Percentiles rank a stretch among this genome's conserved stretches.
These are phyloP conservation scores for Dittrichia graveolens DNA, from an alignment of 129 eudicot species.

Conservation along the genomic window DNA sequence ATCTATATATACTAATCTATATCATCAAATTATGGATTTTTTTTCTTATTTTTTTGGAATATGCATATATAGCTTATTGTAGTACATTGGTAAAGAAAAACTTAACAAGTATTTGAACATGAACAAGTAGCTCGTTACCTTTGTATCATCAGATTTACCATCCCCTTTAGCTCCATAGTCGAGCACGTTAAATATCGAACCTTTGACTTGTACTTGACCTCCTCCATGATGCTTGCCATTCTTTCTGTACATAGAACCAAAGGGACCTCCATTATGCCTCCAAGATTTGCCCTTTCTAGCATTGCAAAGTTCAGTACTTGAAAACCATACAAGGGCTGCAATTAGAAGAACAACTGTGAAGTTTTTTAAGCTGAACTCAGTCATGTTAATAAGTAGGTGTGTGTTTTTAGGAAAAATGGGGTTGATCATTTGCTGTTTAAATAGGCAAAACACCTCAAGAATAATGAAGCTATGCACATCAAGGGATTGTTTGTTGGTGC, in stretches of 20 bases:
- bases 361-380: constrained; percentile 42
- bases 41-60: not conserved
- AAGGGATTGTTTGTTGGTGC: constrained; percentile 28
- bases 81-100: too few species aligned
- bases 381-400: constrained; percentile 45
- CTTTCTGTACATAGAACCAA: constrained; percentile 45
- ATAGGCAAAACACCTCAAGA: constrained; percentile 42
- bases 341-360: constrained; percentile 46
- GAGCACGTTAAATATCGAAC: constrained; percentile 50
- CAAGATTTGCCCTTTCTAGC: constrained; percentile 62
- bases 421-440: constrained; percentile 45
- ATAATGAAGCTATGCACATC: constrained; percentile 14
- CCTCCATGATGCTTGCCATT: constrained; percentile 44
- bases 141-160: constrained; percentile 68
- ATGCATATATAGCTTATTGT: too few species aligned
- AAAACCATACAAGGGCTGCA: constrained; percentile 48
- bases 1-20: too few species aligned
- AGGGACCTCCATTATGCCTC: constrained; percentile 39
- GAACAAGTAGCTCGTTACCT: too few species aligned
- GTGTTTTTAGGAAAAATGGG: constrained; percentile 28
- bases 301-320: constrained; percentile 50
- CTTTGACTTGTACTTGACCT: constrained; percentile 31
- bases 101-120: too few species aligned
- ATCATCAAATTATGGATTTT: too few species aligned
- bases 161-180: constrained; percentile 86